These are phyloP conservation scores for Fusarium sp. DNA, from an alignment of 2,329 filamentous ascomycete species.

Conservation along the genomic window DNA sequence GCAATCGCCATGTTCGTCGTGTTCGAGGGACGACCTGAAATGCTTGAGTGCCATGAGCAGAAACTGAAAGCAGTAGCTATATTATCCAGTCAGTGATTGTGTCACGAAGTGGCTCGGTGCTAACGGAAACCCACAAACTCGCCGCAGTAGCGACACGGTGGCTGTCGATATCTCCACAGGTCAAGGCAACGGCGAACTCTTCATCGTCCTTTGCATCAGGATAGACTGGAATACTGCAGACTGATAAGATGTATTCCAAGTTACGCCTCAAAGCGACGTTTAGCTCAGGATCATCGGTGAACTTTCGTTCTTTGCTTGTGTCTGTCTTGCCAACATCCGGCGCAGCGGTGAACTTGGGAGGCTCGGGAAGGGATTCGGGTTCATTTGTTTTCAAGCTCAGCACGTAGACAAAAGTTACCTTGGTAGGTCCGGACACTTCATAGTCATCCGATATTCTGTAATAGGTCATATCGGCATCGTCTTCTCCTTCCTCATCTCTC, in stretches of 20 bases:
- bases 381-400: background rate
- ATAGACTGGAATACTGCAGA: background rate
- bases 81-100: background rate
- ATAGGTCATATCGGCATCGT: rapidly evolving
- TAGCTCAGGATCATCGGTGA: background rate
- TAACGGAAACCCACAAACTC: background rate
- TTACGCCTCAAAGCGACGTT: background rate
- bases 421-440: rapidly evolving
- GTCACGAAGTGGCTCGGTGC: rapidly evolving
- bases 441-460: background rate
- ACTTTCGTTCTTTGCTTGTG: background rate
- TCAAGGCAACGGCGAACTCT: background rate
- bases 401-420: background rate
- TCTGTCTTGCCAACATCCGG: rapidly evolving
- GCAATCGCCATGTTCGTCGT: rapidly evolving
- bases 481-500: too few relatives aligned
- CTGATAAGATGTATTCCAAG: background rate
- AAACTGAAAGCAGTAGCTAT: background rate
- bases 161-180: background rate
- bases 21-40: background rate
- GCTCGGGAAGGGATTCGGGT: background rate
- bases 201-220: rapidly evolving
- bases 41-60: background rate
- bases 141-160: background rate
- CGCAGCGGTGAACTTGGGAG: background rate